Base-by-base conservation (phyloP, 1,139 yeast species). In the Debaryomyces robertsiae region DNA sequence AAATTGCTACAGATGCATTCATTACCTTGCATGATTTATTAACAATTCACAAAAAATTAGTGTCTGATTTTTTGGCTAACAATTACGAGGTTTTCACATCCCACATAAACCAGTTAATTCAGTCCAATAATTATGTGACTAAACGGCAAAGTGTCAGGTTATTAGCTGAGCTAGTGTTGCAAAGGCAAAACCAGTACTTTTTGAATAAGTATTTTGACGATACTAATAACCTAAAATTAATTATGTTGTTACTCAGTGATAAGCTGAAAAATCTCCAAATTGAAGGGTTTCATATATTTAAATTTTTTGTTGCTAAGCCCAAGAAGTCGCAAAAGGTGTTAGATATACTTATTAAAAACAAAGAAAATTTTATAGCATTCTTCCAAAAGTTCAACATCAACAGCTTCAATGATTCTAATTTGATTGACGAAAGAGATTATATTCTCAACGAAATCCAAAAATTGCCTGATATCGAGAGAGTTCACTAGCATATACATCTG, bases 261-360 rank as follows among this genome's bases (percentile, higher is more conserved):
- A 86, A 85, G 61, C 90, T 95, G 54, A 87, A 85, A 54, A 91
- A 90, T 60, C 73, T 93, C 45, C 96, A 90, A 59, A 67, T 82
- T 43, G 98, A 93, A 61, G 93, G 96, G 3, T 93, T 93, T 58
- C 93, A 93, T 53, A 84, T 93, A 28, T 93, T 93, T 67, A 93
- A 93, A 63, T 87, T 84, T 31, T 89, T 93, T 63, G 91, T 90
- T 27, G 98, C 97, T 6, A 93, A 93, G 60, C 98, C 98, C 5
- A 83, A 85, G 50, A 91, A 91, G 61, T 75, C 90, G 1, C 89
- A 83, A 57, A 81, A 84, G 9, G 82, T 93, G 2, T 68, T 78
- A 44, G 97, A 91, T 60, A 86, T 93, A 16, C 69, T 93, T 50
- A 79, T 82, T 32, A 90, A 90, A 56, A 93, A 93, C 61, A 82